Conservation (phyloP, 108 stramenopile genomes). For the Nannochloropsis salina region DNA sequence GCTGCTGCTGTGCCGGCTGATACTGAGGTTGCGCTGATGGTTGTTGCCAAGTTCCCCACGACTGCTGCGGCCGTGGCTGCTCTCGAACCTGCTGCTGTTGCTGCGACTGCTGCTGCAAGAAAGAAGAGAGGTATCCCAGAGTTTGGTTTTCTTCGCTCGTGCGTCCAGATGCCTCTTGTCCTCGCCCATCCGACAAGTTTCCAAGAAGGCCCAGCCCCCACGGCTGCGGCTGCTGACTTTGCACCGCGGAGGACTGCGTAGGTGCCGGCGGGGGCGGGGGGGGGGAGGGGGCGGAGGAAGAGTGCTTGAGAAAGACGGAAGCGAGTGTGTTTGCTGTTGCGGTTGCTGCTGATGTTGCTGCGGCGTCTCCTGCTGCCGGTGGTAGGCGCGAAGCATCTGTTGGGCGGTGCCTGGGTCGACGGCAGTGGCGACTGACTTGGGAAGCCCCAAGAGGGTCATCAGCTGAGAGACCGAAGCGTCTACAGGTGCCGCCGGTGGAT, state of each 20-base stretch:
- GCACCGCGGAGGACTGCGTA: too few species aligned
- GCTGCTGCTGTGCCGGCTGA: background rate
- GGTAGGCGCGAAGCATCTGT: background rate
- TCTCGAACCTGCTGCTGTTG: background rate
- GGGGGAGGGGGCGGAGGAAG: background rate
- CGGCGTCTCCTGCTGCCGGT: background rate
- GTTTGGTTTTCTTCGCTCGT: background rate
- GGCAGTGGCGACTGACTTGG: background rate
- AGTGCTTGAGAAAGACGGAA: background rate
- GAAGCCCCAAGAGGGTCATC: background rate
- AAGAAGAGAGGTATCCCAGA: background rate
- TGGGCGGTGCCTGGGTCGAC: background rate
- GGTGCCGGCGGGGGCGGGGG: too few species aligned
- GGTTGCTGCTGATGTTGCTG: background rate
- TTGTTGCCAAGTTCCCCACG: background rate
- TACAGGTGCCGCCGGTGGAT: background rate
- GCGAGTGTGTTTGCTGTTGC: background rate
- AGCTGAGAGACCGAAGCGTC: background rate
- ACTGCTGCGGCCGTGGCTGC: background rate
- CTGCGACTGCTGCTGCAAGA: constrained; percentile 4
- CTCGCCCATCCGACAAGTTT: background rate
- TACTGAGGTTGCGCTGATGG: background rate
- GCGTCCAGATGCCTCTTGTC: background rate
- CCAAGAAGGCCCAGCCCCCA: background rate
- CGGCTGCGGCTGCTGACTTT: background rate